phyloP scores from a whole-genome alignment of 441 rosid species.

The Aleurites moluccanus region DNA sequence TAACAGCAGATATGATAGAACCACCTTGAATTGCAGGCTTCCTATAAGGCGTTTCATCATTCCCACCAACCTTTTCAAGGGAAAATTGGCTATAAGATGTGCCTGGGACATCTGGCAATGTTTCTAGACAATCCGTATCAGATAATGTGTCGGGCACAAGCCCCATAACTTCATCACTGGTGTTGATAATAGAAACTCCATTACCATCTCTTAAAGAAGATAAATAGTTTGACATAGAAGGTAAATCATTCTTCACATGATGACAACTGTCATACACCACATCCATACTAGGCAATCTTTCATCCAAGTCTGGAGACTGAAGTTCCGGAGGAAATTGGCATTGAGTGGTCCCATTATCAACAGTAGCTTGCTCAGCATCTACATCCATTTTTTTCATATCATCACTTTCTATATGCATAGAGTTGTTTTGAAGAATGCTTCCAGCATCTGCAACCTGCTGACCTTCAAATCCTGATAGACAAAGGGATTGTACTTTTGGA shows the following conservation, averaged over 20 bases:
- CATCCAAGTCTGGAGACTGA: constrained; percentile 27
- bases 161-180: constrained; percentile 37
- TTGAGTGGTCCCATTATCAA: constrained; percentile 27
- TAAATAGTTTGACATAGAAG: constrained; percentile 31
- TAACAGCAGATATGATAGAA: constrained; percentile 34
- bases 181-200: constrained; percentile 37
- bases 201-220: constrained; percentile 34
- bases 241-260: constrained; percentile 32
- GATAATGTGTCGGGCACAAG: constrained; percentile 39
- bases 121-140: constrained; percentile 21
- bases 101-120: constrained; percentile 1
- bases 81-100: constrained; percentile 33
- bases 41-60: constrained; percentile 35
- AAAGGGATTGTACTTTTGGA: constrained; percentile 26
- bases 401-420: constrained; percentile 35
- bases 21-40: constrained; percentile 34
- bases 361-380: constrained; percentile 32
- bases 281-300: constrained; percentile 26
- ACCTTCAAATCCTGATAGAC: constrained; percentile 32
- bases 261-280: constrained; percentile 26
- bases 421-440: constrained; percentile 29
- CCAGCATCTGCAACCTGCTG: constrained; percentile 38
- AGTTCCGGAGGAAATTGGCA: constrained; percentile 32
- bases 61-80: constrained; percentile 33
- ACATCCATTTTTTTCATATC: constrained; percentile 30